Percentiles rank a stretch among this genome's conserved stretches.
These are phyloP conservation scores for Venturia nashicola DNA, from an alignment of 2,329 filamentous ascomycete genomes.

Conservation along the genomic window DNA sequence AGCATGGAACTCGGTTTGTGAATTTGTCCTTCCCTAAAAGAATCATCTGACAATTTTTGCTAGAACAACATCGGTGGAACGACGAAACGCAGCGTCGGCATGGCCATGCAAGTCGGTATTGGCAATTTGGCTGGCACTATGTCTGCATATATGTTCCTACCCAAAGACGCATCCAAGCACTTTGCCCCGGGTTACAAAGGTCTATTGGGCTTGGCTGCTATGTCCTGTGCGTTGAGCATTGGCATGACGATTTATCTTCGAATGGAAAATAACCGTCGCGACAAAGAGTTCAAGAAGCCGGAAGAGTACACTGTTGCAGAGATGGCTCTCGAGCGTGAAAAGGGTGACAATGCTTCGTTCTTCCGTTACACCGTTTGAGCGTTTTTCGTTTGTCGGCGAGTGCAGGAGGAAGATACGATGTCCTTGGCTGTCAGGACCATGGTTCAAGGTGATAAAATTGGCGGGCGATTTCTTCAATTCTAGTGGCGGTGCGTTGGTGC, in stretches of 20 bases:
- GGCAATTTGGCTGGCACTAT: slow-evolving; percentile 36
- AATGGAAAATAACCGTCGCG: slow-evolving; percentile 43
- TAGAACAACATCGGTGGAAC: slow-evolving; percentile 44
- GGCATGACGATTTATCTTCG: slow-evolving; percentile 47
- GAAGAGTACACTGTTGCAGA: slow-evolving; percentile 31
- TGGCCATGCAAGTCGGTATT: slow-evolving; percentile 43
- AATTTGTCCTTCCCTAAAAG: not conserved
- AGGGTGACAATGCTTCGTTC: slow-evolving; percentile 42
- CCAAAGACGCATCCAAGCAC: slow-evolving; percentile 26
- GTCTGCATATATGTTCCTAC: slow-evolving; percentile 36
- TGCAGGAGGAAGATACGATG: not conserved
- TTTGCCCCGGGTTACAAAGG: slow-evolving; percentile 35
- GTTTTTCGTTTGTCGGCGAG: not conserved
- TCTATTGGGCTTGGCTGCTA: slow-evolving; percentile 31
- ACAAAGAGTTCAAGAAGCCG: slow-evolving; percentile 32
- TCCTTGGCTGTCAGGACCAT: not conserved
- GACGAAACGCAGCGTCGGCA: slow-evolving; percentile 42
- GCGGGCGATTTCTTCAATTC: not conserved
- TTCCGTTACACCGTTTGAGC: slow-evolving; percentile 25
- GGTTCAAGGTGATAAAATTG: not conserved
- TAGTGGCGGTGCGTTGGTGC: not conserved
- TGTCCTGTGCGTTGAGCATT: slow-evolving; percentile 38
- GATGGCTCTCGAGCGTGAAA: slow-evolving; percentile 39
- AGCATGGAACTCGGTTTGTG: slow-evolving; percentile 38
- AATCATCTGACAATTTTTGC: not conserved